Evolutionary conservation across 257 asterid genomes (phyloP).

Genomic region (Capsicum chinense): DNA sequence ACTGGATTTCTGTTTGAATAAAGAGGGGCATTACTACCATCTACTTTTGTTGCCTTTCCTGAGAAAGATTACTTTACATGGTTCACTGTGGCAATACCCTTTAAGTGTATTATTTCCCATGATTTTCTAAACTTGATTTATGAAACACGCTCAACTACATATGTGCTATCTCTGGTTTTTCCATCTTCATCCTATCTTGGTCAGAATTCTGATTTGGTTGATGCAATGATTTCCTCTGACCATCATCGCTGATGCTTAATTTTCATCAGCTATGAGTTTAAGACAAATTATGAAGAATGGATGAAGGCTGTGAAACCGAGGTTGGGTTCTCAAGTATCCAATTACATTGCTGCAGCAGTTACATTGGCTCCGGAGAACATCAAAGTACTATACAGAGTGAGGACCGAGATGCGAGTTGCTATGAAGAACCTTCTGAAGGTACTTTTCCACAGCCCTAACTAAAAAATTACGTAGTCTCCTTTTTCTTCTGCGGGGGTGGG

Average conservation of each 20-base stretch:
- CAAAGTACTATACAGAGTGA: conserved; percentile 76
- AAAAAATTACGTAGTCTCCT: background rate
- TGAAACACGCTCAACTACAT: background rate
- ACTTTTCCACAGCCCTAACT: background rate
- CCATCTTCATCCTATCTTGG: background rate
- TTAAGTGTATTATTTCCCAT: background rate
- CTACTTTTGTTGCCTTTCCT: conserved; percentile 20
- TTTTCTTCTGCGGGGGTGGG: background rate
- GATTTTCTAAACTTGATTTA: background rate
- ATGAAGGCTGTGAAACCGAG: conserved; percentile 69
- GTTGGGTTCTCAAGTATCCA: conserved; percentile 61
- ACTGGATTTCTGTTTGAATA: conserved; percentile 12
- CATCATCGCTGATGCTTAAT: conserved; percentile 7
- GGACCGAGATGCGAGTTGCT: conserved; percentile 80
- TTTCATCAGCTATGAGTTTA: conserved; percentile 81
- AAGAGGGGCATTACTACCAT: background rate
- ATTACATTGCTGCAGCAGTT: conserved; percentile 61
- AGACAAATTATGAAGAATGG: conserved; percentile 90
- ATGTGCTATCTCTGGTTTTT: conserved; percentile 12
- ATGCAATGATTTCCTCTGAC: conserved; percentile 29
- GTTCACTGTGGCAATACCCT: background rate
- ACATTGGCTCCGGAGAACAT: conserved; percentile 61
- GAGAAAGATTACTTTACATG: background rate
- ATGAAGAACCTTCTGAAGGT: conserved; percentile 81
- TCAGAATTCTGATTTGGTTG: conserved; percentile 20